These are phyloP conservation scores for Spergularia marina DNA, from an alignment of 148 eudicot species.

Conservation along the genomic window DNA sequence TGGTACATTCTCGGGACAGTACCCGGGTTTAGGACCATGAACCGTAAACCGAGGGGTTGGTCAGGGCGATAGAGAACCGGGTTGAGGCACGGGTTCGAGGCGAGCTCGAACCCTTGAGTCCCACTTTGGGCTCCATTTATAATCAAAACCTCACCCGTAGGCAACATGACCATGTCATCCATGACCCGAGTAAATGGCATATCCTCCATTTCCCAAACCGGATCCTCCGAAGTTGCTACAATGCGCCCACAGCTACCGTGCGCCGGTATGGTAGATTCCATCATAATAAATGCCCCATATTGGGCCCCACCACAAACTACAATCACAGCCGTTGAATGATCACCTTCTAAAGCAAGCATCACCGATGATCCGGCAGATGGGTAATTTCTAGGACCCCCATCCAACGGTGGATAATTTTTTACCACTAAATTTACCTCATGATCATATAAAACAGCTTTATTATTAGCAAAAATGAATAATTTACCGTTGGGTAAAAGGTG, in stretches of 20 bases:
- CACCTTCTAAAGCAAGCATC: slow-evolving; percentile 70
- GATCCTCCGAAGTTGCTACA: slow-evolving; percentile 48
- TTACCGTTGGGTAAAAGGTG: slow-evolving; percentile 74
- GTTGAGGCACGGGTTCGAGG: slow-evolving; percentile 54
- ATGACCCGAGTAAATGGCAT: slow-evolving; percentile 82
- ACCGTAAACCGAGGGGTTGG: slow-evolving; percentile 63
- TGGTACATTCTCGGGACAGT: slow-evolving; percentile 80
- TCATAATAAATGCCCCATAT: slow-evolving; percentile 61
- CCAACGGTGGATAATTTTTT: slow-evolving; percentile 47
- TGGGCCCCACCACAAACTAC: slow-evolving; percentile 90
- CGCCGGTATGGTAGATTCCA: slow-evolving; percentile 52
- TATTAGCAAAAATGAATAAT: slow-evolving; percentile 77
- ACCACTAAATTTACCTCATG: slow-evolving; percentile 30
- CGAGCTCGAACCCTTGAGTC: slow-evolving; percentile 73
- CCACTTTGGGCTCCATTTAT: slow-evolving; percentile 90
- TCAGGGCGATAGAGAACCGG: slow-evolving; percentile 73
- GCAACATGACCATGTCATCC: slow-evolving; percentile 96
- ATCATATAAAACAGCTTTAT: slow-evolving; percentile 64
- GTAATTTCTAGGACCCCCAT: slow-evolving; percentile 88
- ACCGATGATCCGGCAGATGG: slow-evolving; percentile 94
- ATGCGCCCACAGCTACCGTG: slow-evolving; percentile 88
- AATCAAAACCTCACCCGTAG: slow-evolving; percentile 67
- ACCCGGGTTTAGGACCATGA: slow-evolving; percentile 68
- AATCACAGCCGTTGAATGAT: slow-evolving; percentile 55
- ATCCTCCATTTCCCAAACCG: slow-evolving; percentile 84